Evolutionary conservation across 2,329 filamentous ascomycete genomes (phyloP), one percentile per base, ranked within the genome.

Genomic region (Ramichloridium luteum): DNA sequence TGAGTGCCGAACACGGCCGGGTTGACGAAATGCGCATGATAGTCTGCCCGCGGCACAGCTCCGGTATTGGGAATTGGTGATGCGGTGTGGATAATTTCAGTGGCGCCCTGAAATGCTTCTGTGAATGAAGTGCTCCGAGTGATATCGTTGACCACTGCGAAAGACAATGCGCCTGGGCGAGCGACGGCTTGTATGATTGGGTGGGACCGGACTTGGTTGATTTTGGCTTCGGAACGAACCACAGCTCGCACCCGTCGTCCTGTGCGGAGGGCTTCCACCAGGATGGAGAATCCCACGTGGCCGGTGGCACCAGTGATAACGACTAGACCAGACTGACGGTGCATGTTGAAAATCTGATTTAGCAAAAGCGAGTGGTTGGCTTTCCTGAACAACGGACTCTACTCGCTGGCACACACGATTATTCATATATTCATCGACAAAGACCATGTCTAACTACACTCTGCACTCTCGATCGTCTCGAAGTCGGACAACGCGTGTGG

Each of bases 231-330:
- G 13, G 47, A 50, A 13, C 59, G 56, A 25, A 59, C 52, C 14
- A 51, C 53, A 12, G 53, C 50, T 15, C 57, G 56, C 12, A 60
- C 56, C 6, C 40, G 39, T 42, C 62, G 58, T 23, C 57, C 56
- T 16, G 40, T 37, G 26, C 50, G 34, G 16, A 61, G 51, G 4
- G 54, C 45, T 16, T 45, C 33, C 14, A 50, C 26, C 6, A 62
- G 46, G 15, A 51, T 51, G 12, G 39, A 35, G 36, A 52, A 58
- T 23, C 59, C 59, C 6, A 61, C 35, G 30, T 54, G 50, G 27
- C 59, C 59, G 6, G 56, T 60, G 25, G 47, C 52, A 14, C 58
- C 59, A 4, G 57, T 61, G 36, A 60, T 46, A 16, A 54, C 42
- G 20, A 55, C 40, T 13, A 35, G 30, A n/a, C n/a, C n/a, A n/a